Evolutionary conservation across 2,329 filamentous ascomycete genomes (phyloP).

Genomic region (Monosporascus sp.): DNA sequence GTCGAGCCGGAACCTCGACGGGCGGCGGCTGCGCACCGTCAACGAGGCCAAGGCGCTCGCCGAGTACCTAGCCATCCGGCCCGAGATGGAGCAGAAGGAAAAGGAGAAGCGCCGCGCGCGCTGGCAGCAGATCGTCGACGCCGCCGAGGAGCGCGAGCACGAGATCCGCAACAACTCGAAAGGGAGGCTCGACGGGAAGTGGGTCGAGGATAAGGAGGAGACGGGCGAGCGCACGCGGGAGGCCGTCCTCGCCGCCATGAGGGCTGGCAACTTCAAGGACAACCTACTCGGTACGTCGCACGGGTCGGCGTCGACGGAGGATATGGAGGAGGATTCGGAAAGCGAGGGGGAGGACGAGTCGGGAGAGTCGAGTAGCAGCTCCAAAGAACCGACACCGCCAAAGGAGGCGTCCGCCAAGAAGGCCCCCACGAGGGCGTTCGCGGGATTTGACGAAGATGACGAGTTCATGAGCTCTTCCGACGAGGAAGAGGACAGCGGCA

Average conservation of each 20-base stretch:
- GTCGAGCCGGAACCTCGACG: conserved; percentile 90
- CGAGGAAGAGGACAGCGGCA: conserved; percentile 41
- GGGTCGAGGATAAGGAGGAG: conserved; percentile 93
- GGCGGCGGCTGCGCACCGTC: conserved; percentile 81
- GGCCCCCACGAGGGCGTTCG: conserved; percentile 47
- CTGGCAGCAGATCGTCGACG: conserved; percentile 84
- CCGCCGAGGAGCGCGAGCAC: conserved; percentile 75
- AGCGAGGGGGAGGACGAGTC: conserved; percentile 31
- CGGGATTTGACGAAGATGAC: conserved; percentile 75
- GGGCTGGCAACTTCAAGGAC: conserved; percentile 57
- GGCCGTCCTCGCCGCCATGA: conserved; percentile 67
- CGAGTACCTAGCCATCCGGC: conserved; percentile 91
- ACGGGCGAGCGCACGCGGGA: conserved; percentile 76
- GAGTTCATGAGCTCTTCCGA: conserved; percentile 66
- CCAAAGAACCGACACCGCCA: conserved; percentile 45
- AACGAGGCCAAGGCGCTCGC: conserved; percentile 93
- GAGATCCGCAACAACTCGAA: conserved; percentile 72
- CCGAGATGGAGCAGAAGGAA: conserved; percentile 93
- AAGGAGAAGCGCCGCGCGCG: conserved; percentile 78
- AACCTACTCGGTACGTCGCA: conserved; percentile 50
- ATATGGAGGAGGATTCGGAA: conserved; percentile 27
- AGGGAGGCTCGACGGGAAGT: conserved; percentile 76
- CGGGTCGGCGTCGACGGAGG: conserved; percentile 38
- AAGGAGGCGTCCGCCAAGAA: conserved; percentile 36
- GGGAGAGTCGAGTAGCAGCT: conserved; percentile 34